Conservation (phyloP, 2,329 filamentous ascomycete species). For the Lasiodiplodia hormozganensis region DNA sequence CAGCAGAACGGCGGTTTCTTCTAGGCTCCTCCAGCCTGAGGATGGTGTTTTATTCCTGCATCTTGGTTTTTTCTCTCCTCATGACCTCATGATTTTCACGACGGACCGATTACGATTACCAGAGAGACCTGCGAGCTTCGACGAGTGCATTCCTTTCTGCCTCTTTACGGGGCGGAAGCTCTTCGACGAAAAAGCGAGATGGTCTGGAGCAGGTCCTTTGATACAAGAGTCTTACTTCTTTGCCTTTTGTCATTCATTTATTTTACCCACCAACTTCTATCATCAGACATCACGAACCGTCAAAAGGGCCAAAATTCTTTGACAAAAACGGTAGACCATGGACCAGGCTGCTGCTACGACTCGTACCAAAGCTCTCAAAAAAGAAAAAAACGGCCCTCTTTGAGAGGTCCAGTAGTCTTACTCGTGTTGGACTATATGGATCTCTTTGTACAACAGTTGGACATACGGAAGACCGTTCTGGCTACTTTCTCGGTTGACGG, state of each 20-base stretch:
- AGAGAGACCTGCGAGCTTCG: conserved; percentile 14
- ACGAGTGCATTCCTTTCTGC: conserved; percentile 2
- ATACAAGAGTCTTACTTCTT: conserved; percentile 14
- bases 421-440: conserved; percentile 1
- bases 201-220: conserved; percentile 20
- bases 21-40: background rate
- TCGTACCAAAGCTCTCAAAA: conserved; percentile 4
- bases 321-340: conserved; percentile 8
- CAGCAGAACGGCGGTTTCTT: conserved; percentile 21
- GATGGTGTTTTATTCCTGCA: background rate
- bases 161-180: background rate
- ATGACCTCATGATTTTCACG: conserved; percentile 19
- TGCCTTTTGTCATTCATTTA: conserved; percentile 4
- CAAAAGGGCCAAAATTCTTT: background rate
- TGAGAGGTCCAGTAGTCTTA: background rate
- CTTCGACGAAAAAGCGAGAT: background rate
- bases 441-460: conserved; percentile 24
- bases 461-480: conserved; percentile 13
- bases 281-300: conserved; percentile 15
- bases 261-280: background rate
- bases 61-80: background rate
- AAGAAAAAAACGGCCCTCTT: background rate
- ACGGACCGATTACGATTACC: conserved; percentile 7
- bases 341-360: conserved; percentile 14
- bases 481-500: background rate